Evolutionary conservation across 2,329 filamentous ascomycete species (phyloP).

Genomic region (Metarhizium anisopliae): DNA sequence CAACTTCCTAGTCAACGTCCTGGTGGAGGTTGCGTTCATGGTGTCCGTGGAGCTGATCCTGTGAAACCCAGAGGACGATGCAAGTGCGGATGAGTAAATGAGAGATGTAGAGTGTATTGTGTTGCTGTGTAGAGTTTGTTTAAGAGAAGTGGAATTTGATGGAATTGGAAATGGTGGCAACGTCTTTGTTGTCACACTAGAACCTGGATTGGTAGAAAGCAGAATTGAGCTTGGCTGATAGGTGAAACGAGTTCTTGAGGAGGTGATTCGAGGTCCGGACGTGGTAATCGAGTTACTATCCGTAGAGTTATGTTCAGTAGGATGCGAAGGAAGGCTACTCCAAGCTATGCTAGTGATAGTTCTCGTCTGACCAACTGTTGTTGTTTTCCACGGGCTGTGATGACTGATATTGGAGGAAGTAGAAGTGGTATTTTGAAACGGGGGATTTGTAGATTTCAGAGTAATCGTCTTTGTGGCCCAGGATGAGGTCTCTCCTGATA

Average conservation of each 20-base stretch:
- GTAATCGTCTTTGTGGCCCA: neutral
- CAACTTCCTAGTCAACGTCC: neutral
- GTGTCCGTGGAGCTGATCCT: neutral
- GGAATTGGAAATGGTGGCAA: constrained; percentile 1
- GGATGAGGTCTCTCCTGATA: neutral
- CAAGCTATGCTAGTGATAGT: constrained; percentile 1
- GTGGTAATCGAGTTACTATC: neutral
- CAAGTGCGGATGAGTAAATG: neutral
- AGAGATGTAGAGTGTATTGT: neutral
- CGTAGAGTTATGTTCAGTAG: neutral
- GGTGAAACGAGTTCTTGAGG: neutral
- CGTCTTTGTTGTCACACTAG: neutral
- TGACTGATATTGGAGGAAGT: neutral
- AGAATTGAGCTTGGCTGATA: constrained; percentile 1
- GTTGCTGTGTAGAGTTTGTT: neutral
- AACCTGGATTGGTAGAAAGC: neutral
- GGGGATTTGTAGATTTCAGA: neutral
- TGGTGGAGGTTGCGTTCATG: neutral
- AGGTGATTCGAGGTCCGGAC: neutral
- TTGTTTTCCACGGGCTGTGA: constrained; percentile 1
- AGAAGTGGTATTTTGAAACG: constrained; percentile 4
- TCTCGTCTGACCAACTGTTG: neutral
- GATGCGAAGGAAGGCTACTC: neutral
- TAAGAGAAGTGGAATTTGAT: constrained; percentile 1
- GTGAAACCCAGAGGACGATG: neutral